Base-by-base conservation (phyloP, 1,139 yeast genomes). In the Magnusiomyces magnusii region DNA sequence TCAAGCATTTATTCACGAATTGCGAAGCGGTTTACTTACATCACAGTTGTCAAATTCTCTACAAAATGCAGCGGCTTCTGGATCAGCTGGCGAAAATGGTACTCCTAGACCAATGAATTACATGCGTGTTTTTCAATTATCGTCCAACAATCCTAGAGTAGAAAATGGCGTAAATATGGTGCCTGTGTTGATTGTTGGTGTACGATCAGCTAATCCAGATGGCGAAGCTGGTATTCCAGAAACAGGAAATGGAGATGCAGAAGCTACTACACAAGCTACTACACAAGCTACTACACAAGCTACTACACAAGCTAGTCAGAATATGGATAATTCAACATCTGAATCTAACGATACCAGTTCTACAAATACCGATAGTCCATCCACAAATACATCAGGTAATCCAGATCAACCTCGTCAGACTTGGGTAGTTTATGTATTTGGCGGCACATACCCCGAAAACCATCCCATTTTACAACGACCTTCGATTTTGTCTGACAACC, bases 161-260 rank as follows among this genome's bases (percentile, higher is more conserved):
- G 44, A 55, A 47, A 23, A 53, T n/a, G 61, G 57, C 31, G 59
- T 56, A 13, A 58, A 54, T 25, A 67, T 75, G 60, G 76, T 82
- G 1, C 86, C 86, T 0, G 81, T 82, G 3, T 69, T 82, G 63
- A 78, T 82, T 42, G 79, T 82, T n/a, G 85, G 86, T 2, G 79
- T 82, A n/a, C 69, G 83, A 24, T 77, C 82, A 0, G 76, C 76
- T 7, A 63, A 64, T 13, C 19, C 42, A 1, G 34, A 51, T 5
- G 27, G 17, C 21, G 54, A 50, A 15, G 41, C n/a, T 25, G 31
- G 19, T 7, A 31, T 31, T 7, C n/a, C n/a, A n/a, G n/a, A n/a
- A n/a, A n/a, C n/a, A n/a, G n/a, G n/a, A n/a, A n/a, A n/a, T n/a
- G n/a, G n/a, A n/a, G n/a, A n/a, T n/a, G n/a, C n/a, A n/a, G n/a